Conservation (phyloP, 257 asterid species). For the Parsonsia alboflavescens region DNA sequence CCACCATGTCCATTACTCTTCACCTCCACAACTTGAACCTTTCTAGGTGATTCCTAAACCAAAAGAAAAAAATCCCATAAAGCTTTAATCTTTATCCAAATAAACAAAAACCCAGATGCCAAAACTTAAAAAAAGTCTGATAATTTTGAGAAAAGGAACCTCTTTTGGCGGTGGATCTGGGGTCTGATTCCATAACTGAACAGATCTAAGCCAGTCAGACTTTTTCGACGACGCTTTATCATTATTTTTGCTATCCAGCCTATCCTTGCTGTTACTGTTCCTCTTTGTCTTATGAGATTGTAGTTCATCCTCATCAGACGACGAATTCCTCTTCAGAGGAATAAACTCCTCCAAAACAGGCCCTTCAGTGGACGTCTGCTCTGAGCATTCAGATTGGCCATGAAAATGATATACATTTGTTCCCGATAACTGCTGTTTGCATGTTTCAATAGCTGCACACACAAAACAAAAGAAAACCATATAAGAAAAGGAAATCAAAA, state of each 20-base stretch:
- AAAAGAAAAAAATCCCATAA: background rate
- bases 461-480: background rate
- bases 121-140: background rate
- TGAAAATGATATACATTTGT: constrained; percentile 35
- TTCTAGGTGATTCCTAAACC: constrained; percentile 37
- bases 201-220: constrained; percentile 49
- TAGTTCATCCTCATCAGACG: constrained; percentile 33
- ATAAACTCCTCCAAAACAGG: constrained; percentile 59
- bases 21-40: constrained; percentile 39
- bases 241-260: constrained; percentile 4
- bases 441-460: constrained; percentile 70
- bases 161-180: constrained; percentile 39
- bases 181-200: constrained; percentile 43
- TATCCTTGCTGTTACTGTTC: constrained; percentile 3
- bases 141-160: constrained; percentile 21
- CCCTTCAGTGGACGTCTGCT: constrained; percentile 56
- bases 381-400: constrained; percentile 60
- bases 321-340: constrained; percentile 28
- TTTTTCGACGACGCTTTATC: constrained; percentile 21
- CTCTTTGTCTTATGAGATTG: constrained; percentile 23
- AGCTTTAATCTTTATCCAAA: constrained; percentile 19
- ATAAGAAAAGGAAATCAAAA: background rate
- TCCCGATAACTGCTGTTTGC: constrained; percentile 61
- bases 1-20: constrained; percentile 42
- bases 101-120: constrained; percentile 15